phyloP scores from a whole-genome alignment of 208 protist genomes.

The Leishmania braziliensis region DNA sequence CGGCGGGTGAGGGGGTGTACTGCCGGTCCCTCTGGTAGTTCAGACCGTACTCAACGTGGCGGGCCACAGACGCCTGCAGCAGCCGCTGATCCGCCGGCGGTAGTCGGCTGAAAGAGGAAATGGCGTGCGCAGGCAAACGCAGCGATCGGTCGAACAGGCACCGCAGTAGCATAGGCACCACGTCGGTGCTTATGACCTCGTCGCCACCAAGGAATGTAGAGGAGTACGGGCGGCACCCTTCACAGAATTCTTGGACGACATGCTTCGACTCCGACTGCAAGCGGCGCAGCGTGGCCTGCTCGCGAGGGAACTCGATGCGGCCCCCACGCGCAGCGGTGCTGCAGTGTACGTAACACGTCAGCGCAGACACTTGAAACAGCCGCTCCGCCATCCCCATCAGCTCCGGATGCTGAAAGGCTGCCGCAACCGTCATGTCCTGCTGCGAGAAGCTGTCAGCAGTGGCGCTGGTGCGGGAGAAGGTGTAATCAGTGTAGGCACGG shows the following conservation, averaged over 20 bases:
- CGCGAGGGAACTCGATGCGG: conserved; percentile 45
- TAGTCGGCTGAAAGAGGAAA: conserved; percentile 39
- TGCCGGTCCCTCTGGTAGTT: conserved; percentile 45
- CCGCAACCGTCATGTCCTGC: conserved; percentile 55
- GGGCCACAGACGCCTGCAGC: conserved; percentile 46
- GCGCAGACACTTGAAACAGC: conserved; percentile 52
- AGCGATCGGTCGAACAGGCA: conserved; percentile 61
- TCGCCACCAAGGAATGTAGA: conserved; percentile 35
- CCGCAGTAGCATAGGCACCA: conserved; percentile 55
- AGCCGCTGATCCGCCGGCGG: conserved; percentile 39
- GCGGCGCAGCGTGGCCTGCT: conserved; percentile 35
- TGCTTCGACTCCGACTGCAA: conserved; percentile 40
- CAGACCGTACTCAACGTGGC: conserved; percentile 75
- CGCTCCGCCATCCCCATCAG: conserved; percentile 40
- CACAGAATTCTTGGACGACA: conserved; percentile 44
- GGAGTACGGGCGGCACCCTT: conserved; percentile 42
- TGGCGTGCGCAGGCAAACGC: conserved; percentile 48
- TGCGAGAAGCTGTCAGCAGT: conserved; percentile 51
- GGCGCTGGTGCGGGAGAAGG: conserved; percentile 43
- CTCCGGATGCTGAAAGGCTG: conserved; percentile 40
- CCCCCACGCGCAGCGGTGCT: conserved; percentile 39
- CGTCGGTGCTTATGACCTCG: conserved; percentile 38
- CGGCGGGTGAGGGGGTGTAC: conserved; percentile 6
- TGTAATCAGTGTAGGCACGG: conserved; percentile 72
- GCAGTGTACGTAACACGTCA: conserved; percentile 56